Evolutionary conservation across 2,329 filamentous ascomycete genomes (phyloP).

Genomic region (Grosmannia clavigera): DNA sequence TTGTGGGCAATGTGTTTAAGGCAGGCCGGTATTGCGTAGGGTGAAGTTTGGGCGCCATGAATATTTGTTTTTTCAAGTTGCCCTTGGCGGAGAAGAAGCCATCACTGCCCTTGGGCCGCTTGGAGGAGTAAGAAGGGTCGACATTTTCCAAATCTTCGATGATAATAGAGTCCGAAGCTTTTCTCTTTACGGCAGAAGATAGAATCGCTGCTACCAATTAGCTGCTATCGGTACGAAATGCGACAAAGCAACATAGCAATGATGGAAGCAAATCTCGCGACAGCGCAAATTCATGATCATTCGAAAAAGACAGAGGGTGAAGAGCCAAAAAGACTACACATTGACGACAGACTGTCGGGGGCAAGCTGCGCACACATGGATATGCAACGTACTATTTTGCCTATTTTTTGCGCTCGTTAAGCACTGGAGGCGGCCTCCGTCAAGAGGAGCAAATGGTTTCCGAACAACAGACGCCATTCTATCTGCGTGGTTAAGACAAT

Average conservation of each 20-base stretch:
- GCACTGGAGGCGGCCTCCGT: constrained; percentile 55
- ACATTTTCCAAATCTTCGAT: constrained; percentile 48
- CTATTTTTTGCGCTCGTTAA: constrained; percentile 67
- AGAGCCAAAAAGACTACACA: background rate
- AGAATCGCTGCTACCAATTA: constrained; percentile 24
- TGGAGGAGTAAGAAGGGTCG: constrained; percentile 43
- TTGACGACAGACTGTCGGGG: background rate
- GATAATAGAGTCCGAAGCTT: constrained; percentile 39
- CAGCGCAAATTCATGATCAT: too few species aligned
- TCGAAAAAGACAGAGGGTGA: background rate
- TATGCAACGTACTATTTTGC: constrained; percentile 50
- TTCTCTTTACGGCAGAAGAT: constrained; percentile 38
- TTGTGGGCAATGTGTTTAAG: constrained; percentile 15
- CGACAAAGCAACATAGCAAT: background rate
- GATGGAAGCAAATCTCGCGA: background rate
- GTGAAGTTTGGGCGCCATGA: constrained; percentile 25
- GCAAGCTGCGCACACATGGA: background rate
- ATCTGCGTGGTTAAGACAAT: background rate
- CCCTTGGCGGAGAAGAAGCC: constrained; percentile 29
- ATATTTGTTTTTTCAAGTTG: constrained; percentile 34
- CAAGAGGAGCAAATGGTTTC: constrained; percentile 65
- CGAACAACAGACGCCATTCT: constrained; percentile 45
- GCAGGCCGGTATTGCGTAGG: constrained; percentile 18
- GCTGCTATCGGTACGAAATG: background rate
- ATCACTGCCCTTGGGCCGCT: constrained; percentile 43